A percentile compares a stretch with the other conserved stretches of the same genome.
phyloP scores from a whole-genome alignment of 1,284 basidiomycete genomes.

The Sutorius eximius region DNA sequence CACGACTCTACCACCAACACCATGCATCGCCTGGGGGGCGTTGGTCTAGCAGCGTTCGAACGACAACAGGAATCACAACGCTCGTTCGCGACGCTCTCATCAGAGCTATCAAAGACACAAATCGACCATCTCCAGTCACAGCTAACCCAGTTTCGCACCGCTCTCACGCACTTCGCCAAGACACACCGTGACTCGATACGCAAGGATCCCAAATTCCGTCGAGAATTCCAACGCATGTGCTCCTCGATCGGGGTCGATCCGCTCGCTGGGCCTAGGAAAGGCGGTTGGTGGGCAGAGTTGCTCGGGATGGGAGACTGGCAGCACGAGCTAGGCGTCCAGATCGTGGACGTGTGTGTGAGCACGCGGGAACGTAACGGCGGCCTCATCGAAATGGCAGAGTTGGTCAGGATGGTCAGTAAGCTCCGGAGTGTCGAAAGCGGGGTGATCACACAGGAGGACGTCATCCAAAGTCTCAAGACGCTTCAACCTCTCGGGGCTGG shows the following conservation, averaged over 20 bases:
- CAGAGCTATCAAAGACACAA: constrained; percentile 75
- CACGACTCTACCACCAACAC: not conserved
- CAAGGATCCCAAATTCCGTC: constrained; percentile 84
- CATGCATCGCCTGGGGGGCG: constrained; percentile 73
- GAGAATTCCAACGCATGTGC: constrained; percentile 97
- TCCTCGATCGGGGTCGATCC: constrained; percentile 94
- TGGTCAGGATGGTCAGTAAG: constrained; percentile 76
- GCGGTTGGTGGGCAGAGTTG: constrained; percentile 89
- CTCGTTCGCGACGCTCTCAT: constrained; percentile 81
- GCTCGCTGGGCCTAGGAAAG: constrained; percentile 78
- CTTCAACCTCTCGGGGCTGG: constrained; percentile 87
- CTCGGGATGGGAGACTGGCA: constrained; percentile 93
- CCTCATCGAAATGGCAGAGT: constrained; percentile 85
- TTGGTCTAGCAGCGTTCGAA: constrained; percentile 75
- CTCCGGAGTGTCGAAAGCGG: constrained; percentile 69
- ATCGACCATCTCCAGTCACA: constrained; percentile 79
- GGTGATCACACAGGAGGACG: constrained; percentile 79
- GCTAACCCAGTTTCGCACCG: constrained; percentile 80
- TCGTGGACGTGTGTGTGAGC: constrained; percentile 94
- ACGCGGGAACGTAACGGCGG: constrained; percentile 90
- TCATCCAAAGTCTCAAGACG: constrained; percentile 83
- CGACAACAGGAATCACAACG: constrained; percentile 69
- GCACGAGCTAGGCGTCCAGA: constrained; percentile 93
- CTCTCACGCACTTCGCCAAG: constrained; percentile 79
- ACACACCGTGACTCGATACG: constrained; percentile 86